Evolutionary conservation across 495 filamentous ascomycete genomes (phyloP).

Genomic region (Cladorrhinum samala): DNA sequence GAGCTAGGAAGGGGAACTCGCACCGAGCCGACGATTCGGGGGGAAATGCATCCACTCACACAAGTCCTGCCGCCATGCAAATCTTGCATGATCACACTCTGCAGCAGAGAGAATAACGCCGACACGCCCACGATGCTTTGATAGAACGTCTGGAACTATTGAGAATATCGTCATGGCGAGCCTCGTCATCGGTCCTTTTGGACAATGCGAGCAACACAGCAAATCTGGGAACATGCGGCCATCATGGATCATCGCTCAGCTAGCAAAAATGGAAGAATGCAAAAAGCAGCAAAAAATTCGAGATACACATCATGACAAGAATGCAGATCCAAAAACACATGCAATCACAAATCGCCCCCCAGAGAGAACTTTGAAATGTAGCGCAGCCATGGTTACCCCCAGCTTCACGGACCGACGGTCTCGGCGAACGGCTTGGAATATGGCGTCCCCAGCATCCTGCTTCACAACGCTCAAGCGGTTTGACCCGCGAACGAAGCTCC

Average conservation of each 20-base stretch:
- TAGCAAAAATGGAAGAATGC: background rate
- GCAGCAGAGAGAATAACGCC: background rate
- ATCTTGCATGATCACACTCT: background rate
- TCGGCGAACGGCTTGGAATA: slow-evolving; percentile 83
- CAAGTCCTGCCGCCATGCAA: background rate
- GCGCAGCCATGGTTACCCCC: slow-evolving; percentile 77
- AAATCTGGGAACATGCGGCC: background rate
- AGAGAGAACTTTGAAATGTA: slow-evolving; percentile 52
- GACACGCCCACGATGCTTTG: background rate
- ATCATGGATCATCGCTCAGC: no score
- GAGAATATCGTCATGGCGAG: background rate
- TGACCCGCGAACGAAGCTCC: slow-evolving; percentile 60
- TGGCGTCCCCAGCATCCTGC: slow-evolving; percentile 59
- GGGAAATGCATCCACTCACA: background rate
- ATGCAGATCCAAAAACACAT: background rate
- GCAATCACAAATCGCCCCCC: no score
- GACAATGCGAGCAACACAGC: background rate
- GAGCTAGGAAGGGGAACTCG: slow-evolving; percentile 13
- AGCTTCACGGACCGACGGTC: slow-evolving; percentile 77
- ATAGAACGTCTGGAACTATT: background rate
- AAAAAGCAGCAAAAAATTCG: background rate
- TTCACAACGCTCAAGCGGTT: slow-evolving; percentile 45
- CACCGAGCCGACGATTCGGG: slow-evolving; percentile 2
- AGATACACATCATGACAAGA: background rate
- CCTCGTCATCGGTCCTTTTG: slow-evolving; percentile 2